Evolutionary conservation across 805 yeast species (phyloP), one percentile per base, ranked within the genome.

Genomic region (Yamadazyma kitorensis): DNA sequence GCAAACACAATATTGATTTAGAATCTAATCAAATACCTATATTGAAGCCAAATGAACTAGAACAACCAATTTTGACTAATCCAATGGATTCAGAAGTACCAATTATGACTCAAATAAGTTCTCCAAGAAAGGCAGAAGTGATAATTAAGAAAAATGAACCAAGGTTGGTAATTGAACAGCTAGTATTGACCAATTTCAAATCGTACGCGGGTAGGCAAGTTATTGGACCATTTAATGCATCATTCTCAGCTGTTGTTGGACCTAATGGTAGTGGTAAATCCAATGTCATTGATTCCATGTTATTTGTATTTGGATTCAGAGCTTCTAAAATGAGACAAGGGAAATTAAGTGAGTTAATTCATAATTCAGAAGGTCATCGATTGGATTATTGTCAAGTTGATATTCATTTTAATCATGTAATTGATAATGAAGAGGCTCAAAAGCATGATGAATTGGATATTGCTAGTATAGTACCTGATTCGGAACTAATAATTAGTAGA

Each of bases 181-280:
- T 93, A 17, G 82, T 82, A 1, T 68, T 94, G 26, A 80, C 81
- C 2, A 84, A 93, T 55, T 93, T 93, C 74, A 93, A 93, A 55
- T 88, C 97, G 0, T 93, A 93, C 55, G 98, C 97, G 1, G 98
- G 98, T 0, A 65, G 72, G 12, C 98, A 93, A 61, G 76, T 77
- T 5, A 85, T 93, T 32, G 99, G 99, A 0, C 99, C 99, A 0
- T 93, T 93, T 59, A 84, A 93, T 49, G 63, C 89, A 23, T 86
- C 94, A 4, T 94, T 93, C 52, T 86, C 96, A 8, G 98, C 99
- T 0, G 95, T 93, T 8, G 97, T 93, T 10, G 99, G 99, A 0
- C 98, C 98, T 4, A 93, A 93, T 57, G 99, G 99, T 6, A 84
- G 96, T 9, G 99, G 99, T 2, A 93, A 93, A 60, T 89, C 98